A percentile compares a stretch with the other conserved stretches of the same genome.
phyloP scores from a whole-genome alignment of 2,329 filamentous ascomycete species.

The Pseudogymnoascus pannorum region DNA sequence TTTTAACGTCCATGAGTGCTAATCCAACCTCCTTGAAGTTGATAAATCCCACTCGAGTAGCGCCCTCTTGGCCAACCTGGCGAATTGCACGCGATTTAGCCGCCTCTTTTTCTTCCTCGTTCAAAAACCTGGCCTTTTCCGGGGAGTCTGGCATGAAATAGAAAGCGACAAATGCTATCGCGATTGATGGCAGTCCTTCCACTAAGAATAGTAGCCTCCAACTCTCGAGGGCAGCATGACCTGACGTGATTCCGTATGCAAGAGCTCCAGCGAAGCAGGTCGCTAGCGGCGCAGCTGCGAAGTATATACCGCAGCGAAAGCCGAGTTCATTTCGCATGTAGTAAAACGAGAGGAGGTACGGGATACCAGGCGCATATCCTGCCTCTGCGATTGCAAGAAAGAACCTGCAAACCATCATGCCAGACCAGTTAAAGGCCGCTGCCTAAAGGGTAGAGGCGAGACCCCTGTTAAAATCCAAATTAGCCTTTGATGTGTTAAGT shows the following conservation, averaged over 20 bases:
- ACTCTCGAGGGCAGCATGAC: slow-evolving; percentile 45
- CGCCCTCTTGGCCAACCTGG: slow-evolving; percentile 44
- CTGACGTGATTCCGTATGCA: slow-evolving; percentile 61
- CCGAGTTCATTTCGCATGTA: slow-evolving; percentile 54
- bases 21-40: slow-evolving; percentile 40
- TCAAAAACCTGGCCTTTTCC: slow-evolving; percentile 42
- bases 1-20: slow-evolving; percentile 40
- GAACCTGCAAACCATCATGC: slow-evolving; percentile 34
- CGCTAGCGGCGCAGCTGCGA: slow-evolving; percentile 57
- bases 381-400: slow-evolving; percentile 39
- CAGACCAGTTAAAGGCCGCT: slow-evolving; percentile 29
- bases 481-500: neutral
- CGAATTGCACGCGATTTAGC: slow-evolving; percentile 46
- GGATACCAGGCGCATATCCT: slow-evolving; percentile 35
- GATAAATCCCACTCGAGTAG: slow-evolving; percentile 40
- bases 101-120: slow-evolving; percentile 37
- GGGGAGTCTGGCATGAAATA: slow-evolving; percentile 48
- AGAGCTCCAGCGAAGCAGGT: slow-evolving; percentile 63
- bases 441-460: slow-evolving; percentile 28
- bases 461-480: slow-evolving; percentile 13
- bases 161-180: slow-evolving; percentile 47
- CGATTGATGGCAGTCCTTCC: slow-evolving; percentile 54
- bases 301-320: slow-evolving; percentile 62
- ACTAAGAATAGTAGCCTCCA: slow-evolving; percentile 62
- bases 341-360: slow-evolving; percentile 40